A percentile compares a stretch with the other conserved stretches of the same genome.
phyloP scores from a whole-genome alignment of 2,329 filamentous ascomycete genomes.

The Rosellinia necatrix region DNA sequence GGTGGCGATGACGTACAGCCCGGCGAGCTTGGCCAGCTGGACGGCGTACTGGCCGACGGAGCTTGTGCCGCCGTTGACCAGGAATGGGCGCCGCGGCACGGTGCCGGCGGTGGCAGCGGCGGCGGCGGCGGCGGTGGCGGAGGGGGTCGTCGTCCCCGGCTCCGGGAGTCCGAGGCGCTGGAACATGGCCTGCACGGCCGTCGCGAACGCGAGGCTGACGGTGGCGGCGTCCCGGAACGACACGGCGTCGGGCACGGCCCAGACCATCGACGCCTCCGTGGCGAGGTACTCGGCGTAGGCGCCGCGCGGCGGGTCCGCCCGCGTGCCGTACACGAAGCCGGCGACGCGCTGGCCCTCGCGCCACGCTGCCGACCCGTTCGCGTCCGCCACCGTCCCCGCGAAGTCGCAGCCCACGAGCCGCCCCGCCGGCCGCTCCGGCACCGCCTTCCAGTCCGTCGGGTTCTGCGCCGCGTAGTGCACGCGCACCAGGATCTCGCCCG shows the following conservation, averaged over 20 bases:
- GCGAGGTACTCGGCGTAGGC: slow-evolving; percentile 40
- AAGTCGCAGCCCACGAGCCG: slow-evolving; percentile 43
- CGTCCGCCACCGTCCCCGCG: slow-evolving; percentile 39
- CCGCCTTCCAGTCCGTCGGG: slow-evolving; percentile 43
- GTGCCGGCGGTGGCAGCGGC: no score
- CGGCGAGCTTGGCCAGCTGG: slow-evolving; percentile 37
- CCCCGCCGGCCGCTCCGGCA: slow-evolving; percentile 28
- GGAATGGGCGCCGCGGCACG: slow-evolving; percentile 40
- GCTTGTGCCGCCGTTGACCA: slow-evolving; percentile 36
- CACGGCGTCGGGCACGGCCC: slow-evolving; percentile 36
- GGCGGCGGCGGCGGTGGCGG: no score
- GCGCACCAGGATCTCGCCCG: slow-evolving; percentile 43
- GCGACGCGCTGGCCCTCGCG: slow-evolving; percentile 41
- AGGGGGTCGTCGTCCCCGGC: slow-evolving; percentile 38
- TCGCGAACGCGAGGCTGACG: slow-evolving; percentile 48
- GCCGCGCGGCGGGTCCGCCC: slow-evolving; percentile 34
- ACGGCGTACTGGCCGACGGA: slow-evolving; percentile 38
- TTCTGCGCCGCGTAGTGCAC: slow-evolving; percentile 42
- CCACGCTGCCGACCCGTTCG: slow-evolving; percentile 40
- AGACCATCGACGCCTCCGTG: slow-evolving; percentile 37
- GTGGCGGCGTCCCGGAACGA: slow-evolving; percentile 37
- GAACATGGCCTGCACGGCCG: slow-evolving; percentile 46
- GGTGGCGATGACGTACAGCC: slow-evolving; percentile 37
- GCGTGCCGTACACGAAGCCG: slow-evolving; percentile 41
- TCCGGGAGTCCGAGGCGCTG: slow-evolving; percentile 39